Base-by-base conservation (phyloP, 495 filamentous ascomycete genomes). In the Acidomyces sp. region DNA sequence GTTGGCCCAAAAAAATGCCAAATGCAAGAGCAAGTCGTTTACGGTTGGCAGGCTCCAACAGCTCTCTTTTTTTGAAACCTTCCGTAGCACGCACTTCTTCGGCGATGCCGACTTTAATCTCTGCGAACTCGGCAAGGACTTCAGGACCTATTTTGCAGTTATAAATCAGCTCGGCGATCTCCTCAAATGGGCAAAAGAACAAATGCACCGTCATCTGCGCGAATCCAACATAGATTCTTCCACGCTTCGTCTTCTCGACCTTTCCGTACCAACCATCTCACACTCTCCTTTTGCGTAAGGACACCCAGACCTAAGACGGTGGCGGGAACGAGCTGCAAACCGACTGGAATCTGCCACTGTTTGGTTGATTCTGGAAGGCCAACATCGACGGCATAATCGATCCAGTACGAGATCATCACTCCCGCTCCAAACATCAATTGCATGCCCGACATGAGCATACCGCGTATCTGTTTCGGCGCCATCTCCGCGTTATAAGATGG, bases 1-100 rank as follows among this genome's bases (percentile, higher is more conserved):
- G 54, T 25, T 65, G 61, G 5, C 66, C 65, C 5, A 67, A 63
- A 36, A 73, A 68, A 41, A 75, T 50, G 28, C 63, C 65, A 51
- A 68, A 63, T 6, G 58, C 50, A 7, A 64, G 58, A 42, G 55
- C 44, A 6, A 65, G 46, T 1, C 58, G 55, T 22, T 53, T 58
- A 46, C 61, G 56, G 42, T 60, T 62, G 2, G 53, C 51, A 17
- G 48, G 36, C 37, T 56, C 47, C 4, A 64, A 30, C 11, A 62
- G 48, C 43, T 64, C 62, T 56, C 25, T 9, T 12, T 9, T 32
- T 17, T 22, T 46, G 21, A 51, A 41, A 26, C 43, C 43, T 23
- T 45, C 48, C 6, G 30, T 41, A 6, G 48, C 48, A 3, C 39
- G 37, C 12, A 37, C 24, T 30, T 51, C 48, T 18, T 30, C 24